These are phyloP conservation scores for Neofusicoccum cordaticola DNA, from an alignment of 2,329 filamentous ascomycete species.

Conservation along the genomic window DNA sequence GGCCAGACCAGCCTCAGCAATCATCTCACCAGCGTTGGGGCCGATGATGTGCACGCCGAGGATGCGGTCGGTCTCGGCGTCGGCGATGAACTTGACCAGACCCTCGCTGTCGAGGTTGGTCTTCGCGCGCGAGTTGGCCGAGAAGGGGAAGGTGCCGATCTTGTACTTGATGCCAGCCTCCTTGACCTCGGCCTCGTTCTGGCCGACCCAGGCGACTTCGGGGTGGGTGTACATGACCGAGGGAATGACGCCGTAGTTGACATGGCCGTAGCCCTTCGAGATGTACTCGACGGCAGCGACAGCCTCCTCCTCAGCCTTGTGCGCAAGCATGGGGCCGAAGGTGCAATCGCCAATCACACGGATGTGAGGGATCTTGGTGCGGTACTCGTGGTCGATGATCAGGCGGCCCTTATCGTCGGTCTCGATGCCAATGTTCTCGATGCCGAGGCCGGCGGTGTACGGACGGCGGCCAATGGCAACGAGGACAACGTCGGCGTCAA, in stretches of 20 bases:
- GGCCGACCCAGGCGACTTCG: slow-evolving; percentile 97
- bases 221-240: slow-evolving; percentile 99
- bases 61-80: slow-evolving; percentile 93
- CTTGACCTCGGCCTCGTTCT: slow-evolving; percentile 96
- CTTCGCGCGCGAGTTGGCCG: slow-evolving; percentile 97
- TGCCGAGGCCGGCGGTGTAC: slow-evolving; percentile 85
- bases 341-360: slow-evolving; percentile 94
- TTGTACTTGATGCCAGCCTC: slow-evolving; percentile 86
- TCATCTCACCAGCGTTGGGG: slow-evolving; percentile 97
- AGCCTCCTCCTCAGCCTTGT: slow-evolving; percentile 98
- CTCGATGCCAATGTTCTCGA: slow-evolving; percentile 92
- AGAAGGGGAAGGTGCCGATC: slow-evolving; percentile 92
- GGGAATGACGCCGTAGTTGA: slow-evolving; percentile 97
- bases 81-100: slow-evolving; percentile 93
- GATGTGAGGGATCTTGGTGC: slow-evolving; percentile 96
- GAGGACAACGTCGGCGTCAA: slow-evolving; percentile 92
- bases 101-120: slow-evolving; percentile 96
- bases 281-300: slow-evolving; percentile 96
- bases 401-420: slow-evolving; percentile 90
- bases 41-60: slow-evolving; percentile 96
- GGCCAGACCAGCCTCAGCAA: slow-evolving; percentile 92
- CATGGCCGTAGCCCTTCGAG: slow-evolving; percentile 95
- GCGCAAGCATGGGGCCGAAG: slow-evolving; percentile 97
- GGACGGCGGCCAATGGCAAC: slow-evolving; percentile 95
- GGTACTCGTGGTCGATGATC: slow-evolving; percentile 97